Evolutionary conservation across 2,329 filamentous ascomycete species (phyloP).

Genomic region (Pseudocercospora fijiensis): DNA sequence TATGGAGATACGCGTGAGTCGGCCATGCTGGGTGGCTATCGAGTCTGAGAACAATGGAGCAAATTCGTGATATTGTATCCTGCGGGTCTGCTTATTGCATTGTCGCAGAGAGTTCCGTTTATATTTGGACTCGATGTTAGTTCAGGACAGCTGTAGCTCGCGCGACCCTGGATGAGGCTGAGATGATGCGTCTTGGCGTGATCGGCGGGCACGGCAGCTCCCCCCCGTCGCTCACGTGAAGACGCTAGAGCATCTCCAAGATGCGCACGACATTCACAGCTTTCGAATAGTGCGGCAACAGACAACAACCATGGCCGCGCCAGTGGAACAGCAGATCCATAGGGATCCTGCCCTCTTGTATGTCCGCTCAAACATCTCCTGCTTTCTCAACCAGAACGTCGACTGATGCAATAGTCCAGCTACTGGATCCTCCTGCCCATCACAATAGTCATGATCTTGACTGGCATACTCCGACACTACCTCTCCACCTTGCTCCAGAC

Average conservation of each 20-base stretch:
- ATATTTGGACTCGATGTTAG: neutral
- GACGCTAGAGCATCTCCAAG: neutral
- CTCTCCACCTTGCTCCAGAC: slow-evolving; percentile 86
- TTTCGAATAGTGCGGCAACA: neutral
- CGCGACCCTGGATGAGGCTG: neutral
- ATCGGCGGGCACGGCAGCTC: neutral
- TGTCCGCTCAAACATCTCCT: slow-evolving; percentile 38
- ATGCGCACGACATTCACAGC: neutral
- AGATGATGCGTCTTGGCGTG: neutral
- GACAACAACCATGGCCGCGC: slow-evolving; percentile 67
- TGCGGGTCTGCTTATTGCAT: slow-evolving; percentile 10
- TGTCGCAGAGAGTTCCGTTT: neutral
- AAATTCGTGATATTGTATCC: neutral
- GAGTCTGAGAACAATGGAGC: neutral
- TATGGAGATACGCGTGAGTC: slow-evolving; percentile 39
- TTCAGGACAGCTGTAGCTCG: neutral
- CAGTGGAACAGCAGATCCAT: slow-evolving; percentile 90
- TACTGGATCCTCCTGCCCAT: slow-evolving; percentile 99
- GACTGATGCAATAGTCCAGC: slow-evolving; percentile 51
- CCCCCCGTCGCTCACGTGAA: neutral
- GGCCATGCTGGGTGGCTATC: slow-evolving; percentile 29
- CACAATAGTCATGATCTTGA: slow-evolving; percentile 95
- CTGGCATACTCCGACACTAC: slow-evolving; percentile 93
- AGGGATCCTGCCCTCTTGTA: slow-evolving; percentile 98
- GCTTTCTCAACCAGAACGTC: neutral